These are phyloP conservation scores for Hypoxylon sp. DNA, from an alignment of 2,329 filamentous ascomycete genomes.

Conservation along the genomic window DNA sequence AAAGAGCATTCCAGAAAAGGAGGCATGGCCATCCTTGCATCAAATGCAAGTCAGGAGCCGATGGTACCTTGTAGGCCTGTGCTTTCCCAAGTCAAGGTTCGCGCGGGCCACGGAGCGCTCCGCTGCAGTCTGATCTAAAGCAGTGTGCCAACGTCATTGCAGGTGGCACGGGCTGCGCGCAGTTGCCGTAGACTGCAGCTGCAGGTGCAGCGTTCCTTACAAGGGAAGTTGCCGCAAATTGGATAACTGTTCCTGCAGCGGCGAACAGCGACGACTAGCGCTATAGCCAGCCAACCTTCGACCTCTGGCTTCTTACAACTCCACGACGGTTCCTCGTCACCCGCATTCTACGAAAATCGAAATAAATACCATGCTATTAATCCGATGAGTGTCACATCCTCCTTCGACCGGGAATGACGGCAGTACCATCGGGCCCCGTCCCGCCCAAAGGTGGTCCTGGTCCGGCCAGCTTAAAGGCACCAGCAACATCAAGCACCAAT, in stretches of 20 bases:
- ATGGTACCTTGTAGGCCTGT: conserved; percentile 30
- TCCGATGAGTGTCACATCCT: conserved; percentile 26
- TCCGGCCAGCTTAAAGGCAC: conserved; percentile 45
- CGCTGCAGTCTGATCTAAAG: conserved; percentile 21
- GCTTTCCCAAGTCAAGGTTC: conserved; percentile 11
- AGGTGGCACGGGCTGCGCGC: conserved; percentile 38
- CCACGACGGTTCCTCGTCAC: conserved; percentile 11
- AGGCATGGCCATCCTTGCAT: conserved; percentile 34
- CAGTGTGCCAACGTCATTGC: conserved; percentile 37
- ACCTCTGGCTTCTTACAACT: conserved; percentile 12
- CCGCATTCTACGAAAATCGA: conserved; percentile 14
- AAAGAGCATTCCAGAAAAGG: conserved; percentile 14
- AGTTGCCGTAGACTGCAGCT: conserved; percentile 31
- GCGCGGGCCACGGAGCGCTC: conserved; percentile 21
- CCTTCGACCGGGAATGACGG: conserved; percentile 48
- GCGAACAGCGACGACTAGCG: conserved; percentile 28
- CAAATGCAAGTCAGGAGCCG: conserved; percentile 25
- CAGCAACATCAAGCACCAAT: conserved; percentile 49
- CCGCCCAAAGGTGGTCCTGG: conserved; percentile 44
- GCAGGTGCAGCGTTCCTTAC: conserved; percentile 30
- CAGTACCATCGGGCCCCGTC: conserved; percentile 43
- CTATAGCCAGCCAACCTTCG: conserved; percentile 25
- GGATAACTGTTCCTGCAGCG: conserved; percentile 36
- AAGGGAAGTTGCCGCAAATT: conserved; percentile 33
- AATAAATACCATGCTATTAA: conserved; percentile 21